Percentiles rank a stretch among this genome's conserved stretches.
Evolutionary conservation across 495 filamentous ascomycete genomes (phyloP).

Genomic region (Cladorrhinum samala): DNA sequence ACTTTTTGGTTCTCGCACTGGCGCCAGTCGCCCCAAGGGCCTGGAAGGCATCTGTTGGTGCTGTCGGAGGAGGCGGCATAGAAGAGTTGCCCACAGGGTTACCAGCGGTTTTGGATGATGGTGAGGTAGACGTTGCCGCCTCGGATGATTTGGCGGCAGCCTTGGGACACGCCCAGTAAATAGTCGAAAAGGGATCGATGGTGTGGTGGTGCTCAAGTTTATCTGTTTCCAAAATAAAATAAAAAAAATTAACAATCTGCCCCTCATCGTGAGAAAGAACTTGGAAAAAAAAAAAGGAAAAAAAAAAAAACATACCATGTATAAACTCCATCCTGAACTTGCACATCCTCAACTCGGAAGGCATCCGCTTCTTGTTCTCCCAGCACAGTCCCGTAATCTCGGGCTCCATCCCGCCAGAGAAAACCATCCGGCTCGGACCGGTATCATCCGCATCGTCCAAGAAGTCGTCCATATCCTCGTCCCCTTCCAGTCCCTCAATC

Average conservation of each 20-base stretch:
- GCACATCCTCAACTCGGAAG: slow-evolving; percentile 37
- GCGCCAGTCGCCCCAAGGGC: slow-evolving; percentile 10
- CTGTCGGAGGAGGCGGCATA: slow-evolving; percentile 5
- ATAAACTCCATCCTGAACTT: slow-evolving; percentile 68
- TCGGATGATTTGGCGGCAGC: slow-evolving; percentile 1
- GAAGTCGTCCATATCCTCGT: slow-evolving; percentile 69
- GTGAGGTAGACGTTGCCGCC: background rate
- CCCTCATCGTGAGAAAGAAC: too few relatives aligned
- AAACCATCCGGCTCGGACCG: slow-evolving; percentile 35
- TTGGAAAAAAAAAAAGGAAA: slow-evolving; percentile 3
- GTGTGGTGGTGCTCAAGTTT: slow-evolving; percentile 35
- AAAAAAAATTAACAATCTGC: too few relatives aligned
- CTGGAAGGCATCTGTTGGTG: slow-evolving; percentile 21
- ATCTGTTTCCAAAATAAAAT: slow-evolving; percentile 22
- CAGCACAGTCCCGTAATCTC: slow-evolving; percentile 73
- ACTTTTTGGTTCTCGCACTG: slow-evolving; percentile 16
- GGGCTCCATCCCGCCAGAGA: slow-evolving; percentile 65
- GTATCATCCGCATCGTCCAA: slow-evolving; percentile 63
- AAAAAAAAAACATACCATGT: slow-evolving; percentile 46
- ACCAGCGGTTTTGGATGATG: slow-evolving; percentile 1
- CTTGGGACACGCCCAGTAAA: slow-evolving; percentile 63
- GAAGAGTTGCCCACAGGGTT: background rate
- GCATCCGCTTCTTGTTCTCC: slow-evolving; percentile 51
- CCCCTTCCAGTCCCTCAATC: slow-evolving; percentile 51
- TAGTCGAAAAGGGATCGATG: slow-evolving; percentile 80